A percentile compares a stretch with the other conserved stretches of the same genome.
Evolutionary conservation across 2,329 filamentous ascomycete genomes (phyloP).

Genomic region (Pleurostoma richardsiae): DNA sequence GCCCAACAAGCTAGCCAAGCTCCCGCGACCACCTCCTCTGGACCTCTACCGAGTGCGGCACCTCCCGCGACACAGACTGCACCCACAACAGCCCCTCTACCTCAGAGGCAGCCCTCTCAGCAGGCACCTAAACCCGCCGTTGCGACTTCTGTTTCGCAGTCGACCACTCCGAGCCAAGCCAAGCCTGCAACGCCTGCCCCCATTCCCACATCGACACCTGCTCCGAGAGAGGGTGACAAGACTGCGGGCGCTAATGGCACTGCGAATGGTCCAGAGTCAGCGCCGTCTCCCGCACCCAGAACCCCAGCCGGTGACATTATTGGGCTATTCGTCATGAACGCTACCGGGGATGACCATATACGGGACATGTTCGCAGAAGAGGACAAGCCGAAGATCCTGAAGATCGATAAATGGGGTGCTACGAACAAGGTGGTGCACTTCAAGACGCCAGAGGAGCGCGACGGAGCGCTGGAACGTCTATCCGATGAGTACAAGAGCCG

Average conservation of each 20-base stretch:
- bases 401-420: conserved; percentile 72
- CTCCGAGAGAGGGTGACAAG: conserved; percentile 57
- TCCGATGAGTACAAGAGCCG: conserved; percentile 72
- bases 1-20: conserved; percentile 15
- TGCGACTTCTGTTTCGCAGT: conserved; percentile 22
- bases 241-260: conserved; percentile 46
- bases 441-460: conserved; percentile 72
- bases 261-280: conserved; percentile 43
- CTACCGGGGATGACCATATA: conserved; percentile 77
- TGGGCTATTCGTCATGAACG: conserved; percentile 85
- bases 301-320: conserved; percentile 62
- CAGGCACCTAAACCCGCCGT: conserved; percentile 37
- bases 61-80: conserved; percentile 27
- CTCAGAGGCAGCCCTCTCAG: conserved; percentile 29
- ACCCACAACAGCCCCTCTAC: conserved; percentile 11
- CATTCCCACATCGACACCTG: conserved; percentile 31
- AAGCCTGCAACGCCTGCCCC: conserved; percentile 46
- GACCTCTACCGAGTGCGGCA: conserved; percentile 21
- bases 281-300: conserved; percentile 56
- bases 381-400: conserved; percentile 74
- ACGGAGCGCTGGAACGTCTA: conserved; percentile 69
- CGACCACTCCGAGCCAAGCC: conserved; percentile 20
- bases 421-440: conserved; percentile 86
- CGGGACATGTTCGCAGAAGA: conserved; percentile 78
- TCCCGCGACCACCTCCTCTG: conserved; percentile 27